A percentile compares a stretch with the other conserved stretches of the same genome.
Evolutionary conservation across 129 eudicot species (phyloP).

Genomic region (Artemisia tridentata): DNA sequence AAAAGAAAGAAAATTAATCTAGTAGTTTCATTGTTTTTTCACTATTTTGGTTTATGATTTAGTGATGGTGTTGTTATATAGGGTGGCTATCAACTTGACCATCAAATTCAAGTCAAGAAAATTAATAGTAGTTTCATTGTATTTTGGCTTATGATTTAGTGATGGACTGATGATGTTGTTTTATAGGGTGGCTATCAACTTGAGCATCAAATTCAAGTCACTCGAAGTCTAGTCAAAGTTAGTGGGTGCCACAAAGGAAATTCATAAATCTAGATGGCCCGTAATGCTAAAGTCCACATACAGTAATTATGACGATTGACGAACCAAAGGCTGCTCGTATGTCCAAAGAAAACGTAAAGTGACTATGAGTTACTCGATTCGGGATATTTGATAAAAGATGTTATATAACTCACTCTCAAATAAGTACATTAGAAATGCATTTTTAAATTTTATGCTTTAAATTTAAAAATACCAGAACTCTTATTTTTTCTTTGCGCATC

Average conservation of each 20-base stretch:
- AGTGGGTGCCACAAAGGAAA: constrained; percentile 23
- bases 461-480: no score
- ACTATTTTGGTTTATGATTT: constrained; percentile 2
- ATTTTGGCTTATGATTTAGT: constrained; percentile 12
- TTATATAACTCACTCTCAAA: no score
- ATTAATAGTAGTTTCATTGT: constrained; percentile 33
- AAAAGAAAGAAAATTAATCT: constrained; percentile 30
- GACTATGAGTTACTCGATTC: no score
- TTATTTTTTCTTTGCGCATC: no score
- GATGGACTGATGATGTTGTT: constrained; percentile 14
- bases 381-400: no score
- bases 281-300: constrained; percentile 15
- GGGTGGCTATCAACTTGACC: constrained; percentile 13
- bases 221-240: constrained; percentile 14
- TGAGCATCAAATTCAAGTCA: constrained; percentile 19
- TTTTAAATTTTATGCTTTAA: no score
- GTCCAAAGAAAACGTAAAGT: no score
- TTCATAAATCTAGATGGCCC: constrained; percentile 23
- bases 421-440: no score
- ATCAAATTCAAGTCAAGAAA: constrained; percentile 27
- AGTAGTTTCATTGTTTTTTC: constrained; percentile 29
- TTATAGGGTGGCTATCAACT: constrained; percentile 20
- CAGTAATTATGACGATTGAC: neutral
- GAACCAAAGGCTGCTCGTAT: neutral
- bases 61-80: constrained; percentile 26